Evolutionary conservation across 129 eudicot genomes (phyloP), one percentile per base, ranked within the genome.

Genomic region (Tanacetum coccineum): DNA sequence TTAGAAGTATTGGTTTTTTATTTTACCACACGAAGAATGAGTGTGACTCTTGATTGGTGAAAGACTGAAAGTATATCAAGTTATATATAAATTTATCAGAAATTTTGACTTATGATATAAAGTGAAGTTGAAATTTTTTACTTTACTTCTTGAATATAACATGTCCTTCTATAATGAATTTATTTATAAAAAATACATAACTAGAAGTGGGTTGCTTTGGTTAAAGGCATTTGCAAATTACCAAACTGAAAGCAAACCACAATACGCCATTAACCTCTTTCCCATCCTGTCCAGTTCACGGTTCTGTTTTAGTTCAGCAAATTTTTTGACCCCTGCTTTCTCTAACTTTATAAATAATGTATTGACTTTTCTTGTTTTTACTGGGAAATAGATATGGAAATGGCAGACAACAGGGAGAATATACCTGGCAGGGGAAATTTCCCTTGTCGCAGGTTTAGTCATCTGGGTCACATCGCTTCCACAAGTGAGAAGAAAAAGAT

Each of bases 391-490:
- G 99, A 83, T 94, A 52, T 77, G 89, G 93, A 83, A 80, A 67
- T 94, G 97, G 99, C 97, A 94, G 71, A 82, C 75, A 67, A 83
- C 85, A 5, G 95, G 96, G 3, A 75, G 92, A 50, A 82, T 87
- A 76, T 86, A 94, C 85, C 83, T 94, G 61, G 96, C 97, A 6
- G 99, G 99, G 51, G 95, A 86, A 82, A 76, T 94, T 28, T 70
- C 95, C 11, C 87, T 94, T n/a, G 45, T 77, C 6, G 67, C 81
- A 17, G 92, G 84, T 17, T 65, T 93, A 39, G 59, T 81, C 58
- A 93, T 93, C 3, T 87, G 92, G 92, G 79, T 82, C 73, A 89
- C 99, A 72, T 81, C 99, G 69, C 88, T 89, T 65, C 97, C 99
- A 58, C 83, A 80, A 74, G 77, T 94, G 61, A 84, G 99, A 78